phyloP scores from a whole-genome alignment of 805 yeast species.

The Schwanniomyces yamadae region DNA sequence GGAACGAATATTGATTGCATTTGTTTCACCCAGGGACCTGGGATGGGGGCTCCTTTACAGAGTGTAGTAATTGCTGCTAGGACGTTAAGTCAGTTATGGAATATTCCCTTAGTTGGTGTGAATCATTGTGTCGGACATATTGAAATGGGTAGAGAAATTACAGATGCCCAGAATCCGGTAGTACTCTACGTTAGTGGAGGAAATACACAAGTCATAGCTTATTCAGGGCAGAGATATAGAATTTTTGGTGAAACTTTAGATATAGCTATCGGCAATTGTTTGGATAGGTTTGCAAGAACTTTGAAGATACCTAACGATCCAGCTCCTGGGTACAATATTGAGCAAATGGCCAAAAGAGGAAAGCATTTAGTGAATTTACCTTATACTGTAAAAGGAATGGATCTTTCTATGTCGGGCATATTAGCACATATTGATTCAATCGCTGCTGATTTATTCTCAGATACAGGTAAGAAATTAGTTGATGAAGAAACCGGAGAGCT shows the following conservation, averaged over 20 bases:
- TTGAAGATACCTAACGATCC: conserved; percentile 88
- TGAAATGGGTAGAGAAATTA: conserved; percentile 98
- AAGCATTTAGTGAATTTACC: conserved; percentile 72
- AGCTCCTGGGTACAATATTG: conserved; percentile 96
- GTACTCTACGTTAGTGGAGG: conserved; percentile 98
- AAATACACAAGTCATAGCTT: conserved; percentile 96
- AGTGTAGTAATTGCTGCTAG: conserved; percentile 92
- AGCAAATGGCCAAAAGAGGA: conserved; percentile 81
- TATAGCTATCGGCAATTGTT: conserved; percentile 95
- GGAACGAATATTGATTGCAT: conserved; percentile 67
- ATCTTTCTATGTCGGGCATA: conserved; percentile 93
- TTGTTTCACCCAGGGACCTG: conserved; percentile 97
- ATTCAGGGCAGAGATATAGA: conserved; percentile 87
- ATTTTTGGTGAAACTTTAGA: conserved; percentile 99
- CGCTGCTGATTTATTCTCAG: conserved; percentile 67
- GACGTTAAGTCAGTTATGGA: conserved; percentile 76
- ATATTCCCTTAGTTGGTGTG: conserved; percentile 85
- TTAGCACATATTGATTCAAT: conserved; percentile 78
- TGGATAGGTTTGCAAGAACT: conserved; percentile 93
- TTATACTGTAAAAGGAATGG: conserved; percentile 98
- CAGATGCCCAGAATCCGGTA: conserved; percentile 97
- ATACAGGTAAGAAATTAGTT: conserved; percentile 36
- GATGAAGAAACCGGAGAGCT: conserved; percentile 46
- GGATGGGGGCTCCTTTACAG: conserved; percentile 98
- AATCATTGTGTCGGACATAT: conserved; percentile 98